Evolutionary conservation across 257 asterid genomes (phyloP), one percentile per base, ranked within the genome.

Genomic region (Capsicum rhomboideum): DNA sequence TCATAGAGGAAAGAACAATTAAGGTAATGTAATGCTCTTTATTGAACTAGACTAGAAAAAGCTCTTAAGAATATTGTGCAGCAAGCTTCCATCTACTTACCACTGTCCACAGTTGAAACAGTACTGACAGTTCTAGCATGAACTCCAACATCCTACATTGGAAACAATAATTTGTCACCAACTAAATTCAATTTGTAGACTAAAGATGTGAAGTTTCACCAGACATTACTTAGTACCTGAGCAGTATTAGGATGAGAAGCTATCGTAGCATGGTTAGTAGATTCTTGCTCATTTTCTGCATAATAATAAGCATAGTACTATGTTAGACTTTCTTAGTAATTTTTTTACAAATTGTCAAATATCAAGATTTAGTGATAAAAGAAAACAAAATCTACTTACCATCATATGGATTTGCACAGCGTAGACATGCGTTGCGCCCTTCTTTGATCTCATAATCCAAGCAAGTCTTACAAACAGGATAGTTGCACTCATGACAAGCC

Each of bases 61-160:
- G 31, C 29, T 64, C 21, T 4, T 8, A 34, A 59, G 58, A 81
- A 67, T 61, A 8, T 26, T 20, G 28, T 44, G 6, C 31, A 80
- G 72, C 29, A 7, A 29, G 8, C 69, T 63, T 21, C 21, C 26
- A 54, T 54, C 80, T 72, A 86, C 96, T 92, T 88, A 95, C 99
- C 99, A 87, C 98, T 97, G 88, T 97, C 99, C 66, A 89, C 86
- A 2, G 98, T 94, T 6, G 99, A 96, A 86, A 97, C 97, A 80
- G 91, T 91, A 80, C 99, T 96, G 13, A 92, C 74, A 82, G 92
- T 93, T 89, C 99, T 93, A 83, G 98, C 99, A 88, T 97, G 99
- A 89, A 92, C 82, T 74, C 98, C 97, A 74, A 84, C 82, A 71
- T 96, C 98, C 99, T 96, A 92, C 84, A 77, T 44, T 42, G 26